phyloP scores from a whole-genome alignment of 2,329 filamentous ascomycete species.

The Dendrostoma leiphaemia region DNA sequence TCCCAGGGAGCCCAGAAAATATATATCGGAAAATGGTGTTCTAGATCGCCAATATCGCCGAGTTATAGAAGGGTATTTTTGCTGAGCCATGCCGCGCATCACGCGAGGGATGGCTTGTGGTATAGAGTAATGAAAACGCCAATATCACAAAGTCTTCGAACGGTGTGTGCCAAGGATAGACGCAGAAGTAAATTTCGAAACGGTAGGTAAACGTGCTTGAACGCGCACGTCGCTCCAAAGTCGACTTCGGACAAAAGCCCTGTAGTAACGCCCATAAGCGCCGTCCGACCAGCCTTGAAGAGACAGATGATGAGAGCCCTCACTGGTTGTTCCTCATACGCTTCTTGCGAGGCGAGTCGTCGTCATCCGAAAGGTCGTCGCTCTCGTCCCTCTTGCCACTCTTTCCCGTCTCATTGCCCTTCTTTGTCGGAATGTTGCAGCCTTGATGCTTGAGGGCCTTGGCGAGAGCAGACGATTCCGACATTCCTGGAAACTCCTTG shows the following conservation, averaged over 20 bases:
- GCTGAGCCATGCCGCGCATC: not conserved
- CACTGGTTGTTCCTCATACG: constrained; percentile 23
- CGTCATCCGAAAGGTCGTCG: constrained; percentile 45
- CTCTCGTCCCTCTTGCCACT: constrained; percentile 33
- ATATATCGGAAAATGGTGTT: too few relatives aligned
- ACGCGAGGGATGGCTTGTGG: not conserved
- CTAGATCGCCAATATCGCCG: too few relatives aligned
- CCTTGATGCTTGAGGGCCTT: constrained; percentile 76
- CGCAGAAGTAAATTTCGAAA: too few relatives aligned
- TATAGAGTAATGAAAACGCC: not conserved
- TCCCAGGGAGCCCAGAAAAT: too few relatives aligned
- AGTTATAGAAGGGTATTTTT: not conserved
- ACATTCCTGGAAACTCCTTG: constrained; percentile 85
- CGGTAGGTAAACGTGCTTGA: too few relatives aligned
- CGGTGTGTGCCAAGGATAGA: too few relatives aligned
- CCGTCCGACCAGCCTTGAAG: not conserved
- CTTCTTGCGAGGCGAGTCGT: constrained; percentile 34
- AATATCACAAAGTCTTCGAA: not conserved
- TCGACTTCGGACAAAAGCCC: not conserved
- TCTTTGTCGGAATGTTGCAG: constrained; percentile 82
- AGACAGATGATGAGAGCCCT: not conserved
- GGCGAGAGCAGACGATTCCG: constrained; percentile 71
- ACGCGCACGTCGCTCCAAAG: too few relatives aligned
- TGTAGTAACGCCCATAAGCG: not conserved
- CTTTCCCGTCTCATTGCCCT: constrained; percentile 66